These are phyloP conservation scores for Hordeum vulgare DNA, from an alignment of 176 grass and related monocot genomes.

Conservation along the genomic window MorexV3_pseudomolecules_assembly NC_058524.1:435290132-435290631, in stretches of 20 bases:
- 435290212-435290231: background rate
- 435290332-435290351: background rate
- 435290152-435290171: background rate
- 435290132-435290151: background rate
- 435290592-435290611: constrained; percentile 6
- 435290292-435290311: background rate
- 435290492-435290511: background rate
- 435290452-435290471: constrained; percentile 16
- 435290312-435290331: too few species aligned
- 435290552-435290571: constrained; percentile 10
- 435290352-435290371: background rate
- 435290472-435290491: constrained; percentile 3
- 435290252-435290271: background rate
- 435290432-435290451: background rate
- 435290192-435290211: background rate
- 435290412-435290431: background rate
- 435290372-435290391: background rate
- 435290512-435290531: background rate
- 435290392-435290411: background rate
- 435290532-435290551: constrained; percentile 14
- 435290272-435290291: background rate
- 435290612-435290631: background rate
- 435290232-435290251: background rate
- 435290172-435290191: background rate
- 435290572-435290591: constrained; percentile 6